Base-by-base conservation (phyloP, 2,329 filamentous ascomycete species). In the Venturia nashicola region DNA sequence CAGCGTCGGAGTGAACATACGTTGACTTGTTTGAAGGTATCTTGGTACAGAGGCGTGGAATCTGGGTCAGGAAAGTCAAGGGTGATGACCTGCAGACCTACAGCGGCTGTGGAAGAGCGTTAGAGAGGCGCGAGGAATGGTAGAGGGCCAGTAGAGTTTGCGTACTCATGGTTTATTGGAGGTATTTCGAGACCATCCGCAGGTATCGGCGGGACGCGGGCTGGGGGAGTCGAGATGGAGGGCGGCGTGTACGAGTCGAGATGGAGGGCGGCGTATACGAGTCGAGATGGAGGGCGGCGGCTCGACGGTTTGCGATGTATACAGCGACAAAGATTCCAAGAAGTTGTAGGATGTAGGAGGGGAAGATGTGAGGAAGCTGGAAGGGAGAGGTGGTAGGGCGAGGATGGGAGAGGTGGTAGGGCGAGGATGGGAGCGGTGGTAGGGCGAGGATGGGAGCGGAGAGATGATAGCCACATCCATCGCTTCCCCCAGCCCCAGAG, bases 11-110 rank as follows among this genome's bases (percentile, higher is more conserved):
- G 16, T 59, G 3, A 57, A 36, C 48, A 18, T 64, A 67, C 66
- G 61, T 65, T 64, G 27, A 72, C 62, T 44, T 51, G 67, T 44
- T 68, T 48, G 59, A 67, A 61, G 32, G 67, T 61, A 46, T 66
- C 43, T 23, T 20, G 20, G 20, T 44, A 39, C 48, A 65, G 27
- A 51, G 61, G 23, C 11, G 60, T 54, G 40, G 68, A 67, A 7
- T 63, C 61, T 40, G 69, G 67, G 63, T 72, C 68, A 20, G 69
- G 69, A 63, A 74, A 67, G 67, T 66, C 68, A 54, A 71, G 66
- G 23, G 72, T 73, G 66, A 70, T 54, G 65, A 72, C 65, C 27
- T 68, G 64, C 57, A 73, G 63, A 42, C 68, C 67, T 54, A 68
- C 63, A 62, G 71, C 72, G 65, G 66, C 70, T 72, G 67, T 46